A percentile compares a stretch with the other conserved stretches of the same genome.
phyloP scores from a whole-genome alignment of 345 rosid species.

The Eucalyptus tenuipes region DNA sequence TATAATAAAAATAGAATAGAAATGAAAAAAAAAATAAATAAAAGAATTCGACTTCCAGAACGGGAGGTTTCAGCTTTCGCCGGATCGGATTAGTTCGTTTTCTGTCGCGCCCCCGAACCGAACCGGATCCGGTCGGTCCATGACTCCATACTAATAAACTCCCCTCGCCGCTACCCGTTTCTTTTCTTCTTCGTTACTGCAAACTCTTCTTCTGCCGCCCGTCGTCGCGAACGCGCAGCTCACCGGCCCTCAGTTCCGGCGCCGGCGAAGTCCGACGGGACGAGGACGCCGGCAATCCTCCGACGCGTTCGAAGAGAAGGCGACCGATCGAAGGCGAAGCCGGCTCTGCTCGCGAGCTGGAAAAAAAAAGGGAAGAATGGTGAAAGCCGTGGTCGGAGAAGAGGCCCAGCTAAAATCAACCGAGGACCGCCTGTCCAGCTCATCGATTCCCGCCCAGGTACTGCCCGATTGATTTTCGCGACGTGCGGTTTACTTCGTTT shows the following conservation, averaged over 20 bases:
- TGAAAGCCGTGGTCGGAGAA: conserved; percentile 81
- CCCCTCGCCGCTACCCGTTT: not conserved
- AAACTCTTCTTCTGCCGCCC: not conserved
- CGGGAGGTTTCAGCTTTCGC: too few species aligned
- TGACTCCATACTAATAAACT: not conserved
- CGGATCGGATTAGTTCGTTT: not conserved
- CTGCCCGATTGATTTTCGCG: not conserved
- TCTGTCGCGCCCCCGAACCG: not conserved
- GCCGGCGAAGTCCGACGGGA: not conserved
- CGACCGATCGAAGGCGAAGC: not conserved
- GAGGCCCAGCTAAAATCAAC: conserved; percentile 48
- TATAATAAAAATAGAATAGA: too few species aligned
- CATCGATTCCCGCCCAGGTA: conserved; percentile 65
- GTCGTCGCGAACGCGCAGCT: not conserved
- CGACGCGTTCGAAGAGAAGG: not conserved
- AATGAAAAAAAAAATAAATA: too few species aligned
- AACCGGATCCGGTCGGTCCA: not conserved
- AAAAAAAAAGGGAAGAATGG: conserved; percentile 30
- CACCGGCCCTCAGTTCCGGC: not conserved
- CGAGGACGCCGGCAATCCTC: not conserved
- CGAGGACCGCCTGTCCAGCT: conserved; percentile 73
- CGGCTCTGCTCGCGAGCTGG: not conserved
- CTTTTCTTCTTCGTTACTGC: not conserved
- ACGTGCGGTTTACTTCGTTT: not conserved
- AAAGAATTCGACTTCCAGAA: too few species aligned